Evolutionary conservation across 148 eudicot genomes (phyloP).

Genomic region (Cornus kousa): DNA sequence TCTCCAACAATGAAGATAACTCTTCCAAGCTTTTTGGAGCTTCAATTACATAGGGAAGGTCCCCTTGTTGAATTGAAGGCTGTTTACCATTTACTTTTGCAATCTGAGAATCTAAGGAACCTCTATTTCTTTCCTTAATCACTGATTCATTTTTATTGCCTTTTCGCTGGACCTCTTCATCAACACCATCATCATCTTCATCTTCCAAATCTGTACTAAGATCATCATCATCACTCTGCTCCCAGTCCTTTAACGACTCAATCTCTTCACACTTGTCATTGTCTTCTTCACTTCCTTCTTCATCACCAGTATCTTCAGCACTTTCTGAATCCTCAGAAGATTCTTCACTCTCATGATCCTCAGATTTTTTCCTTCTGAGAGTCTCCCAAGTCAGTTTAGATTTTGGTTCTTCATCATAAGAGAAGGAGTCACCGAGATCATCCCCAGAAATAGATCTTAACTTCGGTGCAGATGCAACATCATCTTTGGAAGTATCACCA

Average conservation of each 20-base stretch:
- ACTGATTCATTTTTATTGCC: conserved; percentile 21
- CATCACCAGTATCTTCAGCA: conserved; percentile 42
- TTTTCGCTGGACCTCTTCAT: conserved; percentile 16
- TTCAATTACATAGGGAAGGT: conserved; percentile 81
- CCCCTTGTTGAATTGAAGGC: conserved; percentile 31
- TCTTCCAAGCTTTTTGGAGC: conserved; percentile 83
- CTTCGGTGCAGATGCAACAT: conserved; percentile 29
- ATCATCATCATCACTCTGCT: conserved; percentile 88
- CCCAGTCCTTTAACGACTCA: conserved; percentile 81
- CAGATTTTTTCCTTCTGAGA: conserved; percentile 39
- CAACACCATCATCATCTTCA: conserved; percentile 23
- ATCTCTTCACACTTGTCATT: conserved; percentile 33
- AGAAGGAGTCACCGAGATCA: conserved; percentile 96
- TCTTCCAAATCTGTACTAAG: conserved; percentile 36
- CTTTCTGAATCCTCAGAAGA: conserved; percentile 48
- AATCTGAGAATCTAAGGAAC: conserved; percentile 12
- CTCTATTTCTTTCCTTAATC: conserved; percentile 24
- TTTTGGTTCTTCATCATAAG: conserved; percentile 46
- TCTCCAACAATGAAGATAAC: conserved; percentile 47
- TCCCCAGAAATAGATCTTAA: conserved; percentile 83
- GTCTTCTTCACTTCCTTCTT: conserved; percentile 49
- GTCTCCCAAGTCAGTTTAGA: conserved; percentile 63
- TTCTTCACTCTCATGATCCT: conserved; percentile 42
- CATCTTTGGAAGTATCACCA: conserved; percentile 38
- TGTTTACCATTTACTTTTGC: conserved; percentile 25